Base-by-base conservation (phyloP, 805 yeast genomes). In the Vanderwaltozyma yarrowii region DNA sequence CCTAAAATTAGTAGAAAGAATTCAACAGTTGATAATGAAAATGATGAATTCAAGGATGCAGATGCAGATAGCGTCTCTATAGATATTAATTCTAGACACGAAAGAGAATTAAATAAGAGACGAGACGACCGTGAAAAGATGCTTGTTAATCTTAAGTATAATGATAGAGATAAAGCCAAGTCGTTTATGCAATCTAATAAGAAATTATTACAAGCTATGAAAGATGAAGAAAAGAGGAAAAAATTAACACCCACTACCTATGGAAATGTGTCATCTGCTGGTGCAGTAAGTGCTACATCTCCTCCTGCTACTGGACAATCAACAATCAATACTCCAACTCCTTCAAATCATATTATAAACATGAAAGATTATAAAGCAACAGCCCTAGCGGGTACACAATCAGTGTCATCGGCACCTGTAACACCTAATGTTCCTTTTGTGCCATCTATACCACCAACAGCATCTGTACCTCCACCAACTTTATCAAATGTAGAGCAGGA, bases 141-240 rank as follows among this genome's bases (percentile, higher is more conserved):
- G 63, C 42, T 58, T n/a, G 60, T 55, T 6, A 52, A 49, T 31
- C 48, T 58, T 52, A 58, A 58, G 40, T 58, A 58, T 38, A 58
- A 56, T 30, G 63, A 58, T 32, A 51, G 61, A 34, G 52, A 50
- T 33, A 52, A 48, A 32, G 53, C 62, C 9, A 58, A 54, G 38
- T 44, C 50, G 4, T 58, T 58, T 35, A 58, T 58, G 60, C 58
- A 52, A 38, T 49, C 56, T 3, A 56, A 58, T 34, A 53, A 51
- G 37, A 52, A 56, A 29, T 40, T 58, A n/a, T 41, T 58, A 17
- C 41, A 45, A 34, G 62, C 62, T 1, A 49, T 58, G 57, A 45
- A 52, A 32, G 58, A 54, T 20, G 63, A 58, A 33, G 62, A 57
- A 37, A 49, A 55, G 33, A 45, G 52, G 37, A 56, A 55, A 37